These are phyloP conservation scores for Rhododendron griersonianum DNA, from an alignment of 148 eudicot species.

Conservation along the genomic window DNA sequence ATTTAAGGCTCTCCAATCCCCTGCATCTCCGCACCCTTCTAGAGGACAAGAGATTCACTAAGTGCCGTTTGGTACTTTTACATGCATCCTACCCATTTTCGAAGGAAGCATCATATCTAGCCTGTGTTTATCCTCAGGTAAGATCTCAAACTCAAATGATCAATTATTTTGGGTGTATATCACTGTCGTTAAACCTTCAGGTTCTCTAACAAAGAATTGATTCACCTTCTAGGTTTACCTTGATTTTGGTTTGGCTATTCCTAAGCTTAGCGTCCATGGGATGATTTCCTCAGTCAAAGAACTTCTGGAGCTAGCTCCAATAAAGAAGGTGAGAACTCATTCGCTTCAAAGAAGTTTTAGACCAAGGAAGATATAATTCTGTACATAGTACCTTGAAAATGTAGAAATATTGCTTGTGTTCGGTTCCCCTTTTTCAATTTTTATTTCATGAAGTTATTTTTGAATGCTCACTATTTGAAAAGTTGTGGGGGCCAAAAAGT, in stretches of 20 bases:
- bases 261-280: conserved; percentile 81
- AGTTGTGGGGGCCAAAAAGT: no score
- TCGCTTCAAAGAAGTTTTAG: background rate
- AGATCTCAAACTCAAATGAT: background rate
- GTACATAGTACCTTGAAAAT: background rate
- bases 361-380: background rate
- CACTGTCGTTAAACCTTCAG: background rate
- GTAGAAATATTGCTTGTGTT: background rate
- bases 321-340: conserved; percentile 61
- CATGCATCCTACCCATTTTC: conserved; percentile 97
- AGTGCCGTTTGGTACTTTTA: conserved; percentile 68
- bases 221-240: conserved; percentile 61
- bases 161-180: background rate
- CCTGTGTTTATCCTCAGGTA: conserved; percentile 88
- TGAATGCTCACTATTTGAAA: no score
- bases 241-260: conserved; percentile 88
- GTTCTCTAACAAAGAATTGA: conserved; percentile 3
- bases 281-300: conserved; percentile 83
- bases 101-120: conserved; percentile 93
- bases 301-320: conserved; percentile 86
- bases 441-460: no score
- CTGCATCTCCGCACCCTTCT: conserved; percentile 82
- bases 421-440: no score
- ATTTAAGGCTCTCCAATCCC: conserved; percentile 82
- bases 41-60: conserved; percentile 77